phyloP scores from a whole-genome alignment of 345 rosid genomes.

The Moricandia arvensis region DNA sequence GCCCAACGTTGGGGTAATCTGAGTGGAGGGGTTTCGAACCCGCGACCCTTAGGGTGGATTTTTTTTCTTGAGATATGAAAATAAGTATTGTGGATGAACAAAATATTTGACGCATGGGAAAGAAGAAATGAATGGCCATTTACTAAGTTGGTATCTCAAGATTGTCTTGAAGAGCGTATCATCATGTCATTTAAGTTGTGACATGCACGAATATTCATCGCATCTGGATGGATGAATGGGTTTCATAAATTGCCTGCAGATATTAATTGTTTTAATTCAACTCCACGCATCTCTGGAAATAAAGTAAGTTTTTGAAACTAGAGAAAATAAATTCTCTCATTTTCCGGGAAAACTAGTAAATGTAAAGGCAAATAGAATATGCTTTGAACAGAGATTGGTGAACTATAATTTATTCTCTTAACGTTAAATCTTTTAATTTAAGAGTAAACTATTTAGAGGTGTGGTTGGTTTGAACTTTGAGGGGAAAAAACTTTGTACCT shows the following conservation, averaged over 20 bases:
- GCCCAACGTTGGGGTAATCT: too few species aligned
- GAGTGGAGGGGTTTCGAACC: too few species aligned
- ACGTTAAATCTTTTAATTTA: too few species aligned
- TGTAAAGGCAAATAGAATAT: neutral
- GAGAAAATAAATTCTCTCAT: neutral
- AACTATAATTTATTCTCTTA: neutral
- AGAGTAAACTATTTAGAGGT: too few species aligned
- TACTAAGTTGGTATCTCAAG: neutral
- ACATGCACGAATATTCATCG: conserved; percentile 2
- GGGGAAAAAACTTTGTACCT: too few species aligned
- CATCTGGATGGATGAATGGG: neutral
- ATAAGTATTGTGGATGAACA: neutral
- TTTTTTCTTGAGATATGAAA: too few species aligned
- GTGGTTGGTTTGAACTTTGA: too few species aligned
- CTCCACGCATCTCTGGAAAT: neutral
- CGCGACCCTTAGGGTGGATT: too few species aligned
- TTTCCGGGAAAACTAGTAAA: neutral
- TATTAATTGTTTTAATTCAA: neutral
- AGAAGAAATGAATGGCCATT: conserved; percentile 13
- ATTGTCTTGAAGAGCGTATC: conserved; percentile 18
- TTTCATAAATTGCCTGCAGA: conserved; percentile 13
- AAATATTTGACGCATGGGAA: conserved; percentile 12
- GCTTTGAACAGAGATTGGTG: neutral
- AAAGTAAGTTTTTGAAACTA: neutral
- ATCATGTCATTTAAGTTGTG: conserved; percentile 8